Evolutionary conservation across 2,329 filamentous ascomycete genomes (phyloP).

Genomic region (Penicillium palitans): DNA sequence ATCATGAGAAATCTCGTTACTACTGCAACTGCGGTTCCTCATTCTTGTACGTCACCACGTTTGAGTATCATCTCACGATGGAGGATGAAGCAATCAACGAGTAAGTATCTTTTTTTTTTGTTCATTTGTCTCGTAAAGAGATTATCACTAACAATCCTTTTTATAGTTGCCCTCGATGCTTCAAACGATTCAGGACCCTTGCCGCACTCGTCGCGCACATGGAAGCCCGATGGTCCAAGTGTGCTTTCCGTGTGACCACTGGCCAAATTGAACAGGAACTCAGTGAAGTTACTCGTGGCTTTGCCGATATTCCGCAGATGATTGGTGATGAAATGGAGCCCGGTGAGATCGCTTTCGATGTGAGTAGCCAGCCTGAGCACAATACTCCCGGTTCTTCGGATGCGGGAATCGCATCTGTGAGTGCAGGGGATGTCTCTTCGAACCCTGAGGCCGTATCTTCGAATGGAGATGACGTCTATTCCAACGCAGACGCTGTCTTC

Average conservation of each 20-base stretch:
- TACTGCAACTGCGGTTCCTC: constrained; percentile 36
- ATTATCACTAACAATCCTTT: background rate
- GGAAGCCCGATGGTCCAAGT: constrained; percentile 39
- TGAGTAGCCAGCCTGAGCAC: constrained; percentile 12
- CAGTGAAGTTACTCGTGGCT: constrained; percentile 40
- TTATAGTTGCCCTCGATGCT: constrained; percentile 42
- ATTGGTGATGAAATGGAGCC: constrained; percentile 12
- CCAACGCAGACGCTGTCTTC: background rate
- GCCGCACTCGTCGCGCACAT: constrained; percentile 44
- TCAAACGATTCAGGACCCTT: constrained; percentile 39
- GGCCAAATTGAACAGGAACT: constrained; percentile 37
- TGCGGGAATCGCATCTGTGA: background rate
- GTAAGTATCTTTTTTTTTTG: constrained; percentile 12
- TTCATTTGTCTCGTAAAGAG: background rate
- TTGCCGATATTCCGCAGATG: constrained; percentile 16
- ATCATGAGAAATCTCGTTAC: constrained; percentile 33
- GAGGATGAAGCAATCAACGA: background rate
- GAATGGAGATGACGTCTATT: background rate
- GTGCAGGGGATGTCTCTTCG: background rate
- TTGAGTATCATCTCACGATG: constrained; percentile 1
- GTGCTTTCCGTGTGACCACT: constrained; percentile 32
- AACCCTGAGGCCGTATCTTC: background rate
- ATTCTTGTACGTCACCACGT: background rate
- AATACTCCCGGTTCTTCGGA: background rate
- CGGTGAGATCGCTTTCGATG: constrained; percentile 18